A percentile compares a stretch with the other conserved stretches of the same genome.
phyloP scores from a whole-genome alignment of 2,329 filamentous ascomycete genomes.

The Aspergillus fructus region DNA sequence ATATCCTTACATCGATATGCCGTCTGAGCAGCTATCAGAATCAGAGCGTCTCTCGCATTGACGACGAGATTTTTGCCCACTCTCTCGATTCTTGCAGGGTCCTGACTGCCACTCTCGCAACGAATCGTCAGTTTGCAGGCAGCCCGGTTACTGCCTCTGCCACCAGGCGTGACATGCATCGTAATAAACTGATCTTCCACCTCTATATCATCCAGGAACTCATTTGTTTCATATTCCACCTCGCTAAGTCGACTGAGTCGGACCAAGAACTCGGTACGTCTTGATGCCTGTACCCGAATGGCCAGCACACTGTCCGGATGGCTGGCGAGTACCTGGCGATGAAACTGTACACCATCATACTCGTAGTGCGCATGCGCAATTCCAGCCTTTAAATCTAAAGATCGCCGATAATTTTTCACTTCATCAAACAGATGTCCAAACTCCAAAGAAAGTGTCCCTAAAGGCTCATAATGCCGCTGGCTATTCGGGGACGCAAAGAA shows the following conservation, averaged over 20 bases:
- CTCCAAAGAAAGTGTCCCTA: constrained; percentile 42
- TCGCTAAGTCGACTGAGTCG: constrained; percentile 39
- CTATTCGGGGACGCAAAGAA: constrained; percentile 49
- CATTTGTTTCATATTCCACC: constrained; percentile 45
- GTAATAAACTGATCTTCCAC: constrained; percentile 31
- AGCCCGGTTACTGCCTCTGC: constrained; percentile 33
- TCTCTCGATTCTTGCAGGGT: not conserved
- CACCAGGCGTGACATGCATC: constrained; percentile 41
- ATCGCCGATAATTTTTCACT: constrained; percentile 38
- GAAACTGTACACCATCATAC: constrained; percentile 30
- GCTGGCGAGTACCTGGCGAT: constrained; percentile 45
- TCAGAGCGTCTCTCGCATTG: constrained; percentile 35
- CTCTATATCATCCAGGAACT: constrained; percentile 42
- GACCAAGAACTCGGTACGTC: constrained; percentile 30
- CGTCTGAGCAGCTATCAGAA: constrained; percentile 43
- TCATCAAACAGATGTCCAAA: constrained; percentile 34
- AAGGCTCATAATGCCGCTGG: constrained; percentile 51
- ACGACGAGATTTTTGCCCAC: constrained; percentile 39
- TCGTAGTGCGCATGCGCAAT: constrained; percentile 40
- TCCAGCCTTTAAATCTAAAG: constrained; percentile 40
- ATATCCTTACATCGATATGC: constrained; percentile 34
- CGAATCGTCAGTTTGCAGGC: constrained; percentile 32
- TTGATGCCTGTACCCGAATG: constrained; percentile 28
- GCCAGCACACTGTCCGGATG: constrained; percentile 44
- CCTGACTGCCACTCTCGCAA: constrained; percentile 28